Percentiles rank a stretch among this genome's conserved stretches.
Evolutionary conservation across 768 basidiomycete genomes (phyloP).

Genomic region (Russula abietina): DNA sequence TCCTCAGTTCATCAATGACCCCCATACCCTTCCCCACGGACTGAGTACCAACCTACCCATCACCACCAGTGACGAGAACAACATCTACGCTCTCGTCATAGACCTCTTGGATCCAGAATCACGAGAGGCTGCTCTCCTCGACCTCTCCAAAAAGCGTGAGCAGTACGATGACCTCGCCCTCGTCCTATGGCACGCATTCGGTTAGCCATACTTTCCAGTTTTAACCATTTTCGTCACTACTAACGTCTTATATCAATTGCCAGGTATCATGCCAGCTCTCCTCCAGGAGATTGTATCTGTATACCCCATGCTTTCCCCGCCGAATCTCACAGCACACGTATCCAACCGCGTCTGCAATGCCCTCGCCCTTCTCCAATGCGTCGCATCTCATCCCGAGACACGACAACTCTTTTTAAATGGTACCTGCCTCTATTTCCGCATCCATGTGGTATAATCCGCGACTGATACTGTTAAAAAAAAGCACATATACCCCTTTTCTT

Average conservation of each 20-base stretch:
- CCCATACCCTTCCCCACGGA: conserved; percentile 26
- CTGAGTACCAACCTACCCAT: conserved; percentile 28
- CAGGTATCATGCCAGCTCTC: conserved; percentile 96
- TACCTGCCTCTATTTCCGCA: conserved; percentile 34
- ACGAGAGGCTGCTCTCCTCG: conserved; percentile 86
- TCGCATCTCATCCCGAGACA: conserved; percentile 95
- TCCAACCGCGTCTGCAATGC: conserved; percentile 99
- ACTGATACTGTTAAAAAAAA: conserved; percentile 28
- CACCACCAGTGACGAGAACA: conserved; percentile 51
- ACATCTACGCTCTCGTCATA: conserved; percentile 88
- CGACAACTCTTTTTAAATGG: conserved; percentile 92
- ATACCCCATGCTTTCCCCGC: conserved; percentile 91
- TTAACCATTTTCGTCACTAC: not conserved
- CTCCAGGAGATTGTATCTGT: conserved; percentile 98
- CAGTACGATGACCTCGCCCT: conserved; percentile 98
- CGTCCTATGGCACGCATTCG: conserved; percentile 97
- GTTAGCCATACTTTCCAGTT: conserved; percentile 39
- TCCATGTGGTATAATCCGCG: not conserved
- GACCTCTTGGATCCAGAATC: conserved; percentile 76
- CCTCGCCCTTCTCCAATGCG: conserved; percentile 93
- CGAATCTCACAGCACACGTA: conserved; percentile 93
- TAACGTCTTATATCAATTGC: not conserved
- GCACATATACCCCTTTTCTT: conserved; percentile 94
- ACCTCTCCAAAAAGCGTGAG: conserved; percentile 97
- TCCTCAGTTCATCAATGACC: conserved; percentile 35